Conservation (phyloP, 306 rosid genomes). For the Heteromeles arbutifolia region DNA sequence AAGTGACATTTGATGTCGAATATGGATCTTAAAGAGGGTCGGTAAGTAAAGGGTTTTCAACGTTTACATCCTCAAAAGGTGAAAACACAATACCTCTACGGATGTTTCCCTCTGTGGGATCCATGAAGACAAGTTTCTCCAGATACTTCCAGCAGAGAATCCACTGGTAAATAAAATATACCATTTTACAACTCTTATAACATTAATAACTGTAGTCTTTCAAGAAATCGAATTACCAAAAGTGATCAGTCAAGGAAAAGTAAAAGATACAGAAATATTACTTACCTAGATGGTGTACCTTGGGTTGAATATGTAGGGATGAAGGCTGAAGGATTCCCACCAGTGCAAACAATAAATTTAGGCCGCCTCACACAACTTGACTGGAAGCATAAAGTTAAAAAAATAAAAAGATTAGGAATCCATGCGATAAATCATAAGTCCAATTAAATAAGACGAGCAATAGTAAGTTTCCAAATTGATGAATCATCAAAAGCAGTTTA, state of each 20-base stretch:
- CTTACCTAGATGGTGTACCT: slow-evolving; percentile 55
- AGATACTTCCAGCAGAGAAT: slow-evolving; percentile 57
- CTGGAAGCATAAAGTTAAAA: slow-evolving; percentile 33
- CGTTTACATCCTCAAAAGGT: background rate
- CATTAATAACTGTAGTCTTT: background rate
- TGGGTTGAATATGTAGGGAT: slow-evolving; percentile 78
- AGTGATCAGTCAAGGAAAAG: no score
- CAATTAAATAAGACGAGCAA: background rate
- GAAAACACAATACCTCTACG: slow-evolving; percentile 43
- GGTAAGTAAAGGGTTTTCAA: background rate
- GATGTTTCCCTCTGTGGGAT: slow-evolving; percentile 75
- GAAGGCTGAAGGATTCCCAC: slow-evolving; percentile 67
- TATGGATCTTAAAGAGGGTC: background rate
- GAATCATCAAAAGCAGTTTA: slow-evolving; percentile 22
- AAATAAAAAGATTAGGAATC: background rate
- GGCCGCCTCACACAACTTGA: slow-evolving; percentile 88
- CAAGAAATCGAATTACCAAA: background rate
- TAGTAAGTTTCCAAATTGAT: background rate
- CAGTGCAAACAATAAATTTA: slow-evolving; percentile 89
- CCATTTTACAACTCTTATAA: slow-evolving; percentile 9
- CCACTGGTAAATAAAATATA: slow-evolving; percentile 52
- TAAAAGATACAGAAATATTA: background rate
- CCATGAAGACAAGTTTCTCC: slow-evolving; percentile 82
- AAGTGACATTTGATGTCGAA: background rate
- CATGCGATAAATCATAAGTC: background rate